Percentiles rank a stretch among this genome's conserved stretches.
Evolutionary conservation across 192 early-diverging fungal genomes (phyloP).

Genomic region (Kickxella alabastrina): DNA sequence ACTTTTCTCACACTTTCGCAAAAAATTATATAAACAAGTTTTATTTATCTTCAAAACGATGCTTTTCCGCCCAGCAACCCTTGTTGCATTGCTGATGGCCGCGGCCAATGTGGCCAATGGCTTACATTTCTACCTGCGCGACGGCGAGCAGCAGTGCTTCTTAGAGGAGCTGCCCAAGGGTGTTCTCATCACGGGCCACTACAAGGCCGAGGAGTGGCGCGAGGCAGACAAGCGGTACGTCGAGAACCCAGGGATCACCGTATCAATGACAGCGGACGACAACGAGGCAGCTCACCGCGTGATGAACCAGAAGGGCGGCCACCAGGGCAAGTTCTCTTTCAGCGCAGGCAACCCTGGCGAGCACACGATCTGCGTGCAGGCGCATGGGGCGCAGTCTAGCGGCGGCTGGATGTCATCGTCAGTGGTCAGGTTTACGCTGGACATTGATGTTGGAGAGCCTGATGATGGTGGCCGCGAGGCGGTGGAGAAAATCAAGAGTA

Average conservation of each 20-base stretch:
- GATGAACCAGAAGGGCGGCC: conserved; percentile 71
- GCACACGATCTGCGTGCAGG: conserved; percentile 86
- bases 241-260: conserved; percentile 58
- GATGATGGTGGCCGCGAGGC: conserved; percentile 51
- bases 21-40: too few relatives aligned
- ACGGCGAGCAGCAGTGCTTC: conserved; percentile 86
- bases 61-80: conserved; percentile 16
- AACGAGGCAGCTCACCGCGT: conserved; percentile 47
- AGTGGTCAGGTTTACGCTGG: conserved; percentile 52
- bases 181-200: conserved; percentile 79
- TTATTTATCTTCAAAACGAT: too few relatives aligned
- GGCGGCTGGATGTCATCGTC: conserved; percentile 67
- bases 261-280: conserved; percentile 75
- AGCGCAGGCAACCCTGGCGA: conserved; percentile 84
- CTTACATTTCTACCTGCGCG: conserved; percentile 92
- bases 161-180: conserved; percentile 90
- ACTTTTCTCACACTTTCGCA: too few relatives aligned
- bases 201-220: conserved; percentile 79
- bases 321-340: conserved; percentile 84
- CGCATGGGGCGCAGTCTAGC: conserved; percentile 51
- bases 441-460: conserved; percentile 66
- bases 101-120: conserved; percentile 40
- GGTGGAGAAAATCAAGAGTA: conserved; percentile 55
- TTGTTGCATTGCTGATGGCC: conserved; percentile 21
- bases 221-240: conserved; percentile 57